Conservation (phyloP, 768 basidiomycete species). For the Candolleomyces efflorescens region DNA sequence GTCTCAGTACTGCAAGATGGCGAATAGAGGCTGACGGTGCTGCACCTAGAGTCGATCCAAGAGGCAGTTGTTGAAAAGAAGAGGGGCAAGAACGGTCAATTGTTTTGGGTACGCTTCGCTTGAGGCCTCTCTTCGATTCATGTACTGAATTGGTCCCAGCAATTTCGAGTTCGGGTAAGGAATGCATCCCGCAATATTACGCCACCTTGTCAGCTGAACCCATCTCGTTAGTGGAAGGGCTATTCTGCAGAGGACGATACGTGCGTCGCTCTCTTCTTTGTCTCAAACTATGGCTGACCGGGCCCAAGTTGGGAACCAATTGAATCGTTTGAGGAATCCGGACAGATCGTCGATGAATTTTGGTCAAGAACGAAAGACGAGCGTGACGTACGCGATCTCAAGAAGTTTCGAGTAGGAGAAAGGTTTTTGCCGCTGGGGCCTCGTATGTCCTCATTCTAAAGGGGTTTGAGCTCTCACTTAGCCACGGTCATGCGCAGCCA, state of each 20-base stretch:
- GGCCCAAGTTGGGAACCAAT: constrained; percentile 61
- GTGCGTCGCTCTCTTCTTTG: constrained; percentile 32
- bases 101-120: constrained; percentile 44
- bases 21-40: not conserved
- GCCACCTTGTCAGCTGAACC: not conserved
- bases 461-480: not conserved
- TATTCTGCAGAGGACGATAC: constrained; percentile 52
- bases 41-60: constrained; percentile 43
- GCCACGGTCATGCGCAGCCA: not conserved
- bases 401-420: constrained; percentile 50
- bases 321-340: constrained; percentile 54
- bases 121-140: constrained; percentile 3
- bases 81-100: constrained; percentile 38
- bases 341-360: constrained; percentile 50
- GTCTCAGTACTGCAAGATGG: not conserved
- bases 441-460: constrained; percentile 33
- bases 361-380: constrained; percentile 45
- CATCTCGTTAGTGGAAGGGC: constrained; percentile 54
- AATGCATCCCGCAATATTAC: not conserved
- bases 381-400: constrained; percentile 47
- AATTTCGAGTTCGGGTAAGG: constrained; percentile 57
- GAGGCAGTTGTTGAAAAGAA: constrained; percentile 46
- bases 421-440: constrained; percentile 53
- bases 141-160: constrained; percentile 27
- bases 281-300: not conserved